Evolutionary conservation across 148 eudicot genomes (phyloP).

Genomic region (Silene conica): DNA sequence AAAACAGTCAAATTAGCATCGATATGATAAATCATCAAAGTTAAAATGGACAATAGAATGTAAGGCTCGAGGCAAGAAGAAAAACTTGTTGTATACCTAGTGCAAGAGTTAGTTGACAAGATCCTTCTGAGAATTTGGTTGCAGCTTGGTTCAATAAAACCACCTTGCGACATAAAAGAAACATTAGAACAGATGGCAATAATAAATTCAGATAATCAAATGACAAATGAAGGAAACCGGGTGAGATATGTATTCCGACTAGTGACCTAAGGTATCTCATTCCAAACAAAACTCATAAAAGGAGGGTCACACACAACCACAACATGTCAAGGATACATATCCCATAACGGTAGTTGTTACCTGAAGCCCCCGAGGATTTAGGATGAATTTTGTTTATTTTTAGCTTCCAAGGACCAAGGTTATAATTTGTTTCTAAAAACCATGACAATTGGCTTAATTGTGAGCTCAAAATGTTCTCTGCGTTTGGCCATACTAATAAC

Average conservation of each 20-base stretch:
- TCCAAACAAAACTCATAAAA: not conserved
- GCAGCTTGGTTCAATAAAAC: constrained; percentile 85
- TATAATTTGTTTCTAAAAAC: not conserved
- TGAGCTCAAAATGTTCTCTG: not conserved
- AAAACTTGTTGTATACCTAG: constrained; percentile 46
- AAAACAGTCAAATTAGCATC: not conserved
- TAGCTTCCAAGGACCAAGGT: not conserved
- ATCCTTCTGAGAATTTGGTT: constrained; percentile 70
- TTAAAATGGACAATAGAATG: not conserved
- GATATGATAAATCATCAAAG: not conserved
- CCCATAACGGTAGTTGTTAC: not conserved
- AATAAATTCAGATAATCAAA: not conserved
- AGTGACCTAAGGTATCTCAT: not conserved
- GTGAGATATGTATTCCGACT: not conserved
- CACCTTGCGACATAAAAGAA: constrained; percentile 38
- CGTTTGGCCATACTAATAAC: no score
- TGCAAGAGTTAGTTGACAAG: constrained; percentile 75
- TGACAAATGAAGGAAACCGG: not conserved
- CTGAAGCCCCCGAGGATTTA: not conserved
- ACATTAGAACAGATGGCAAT: not conserved
- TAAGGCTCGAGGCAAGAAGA: constrained; percentile 11
- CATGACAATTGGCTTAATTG: not conserved
- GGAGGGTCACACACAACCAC: not conserved
- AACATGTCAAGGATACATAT: not conserved
- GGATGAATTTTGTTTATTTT: not conserved